Evolutionary conservation across 2,329 filamentous ascomycete species (phyloP), one percentile per base, ranked within the genome.

Genomic region (Fusarium albosuccineum): DNA sequence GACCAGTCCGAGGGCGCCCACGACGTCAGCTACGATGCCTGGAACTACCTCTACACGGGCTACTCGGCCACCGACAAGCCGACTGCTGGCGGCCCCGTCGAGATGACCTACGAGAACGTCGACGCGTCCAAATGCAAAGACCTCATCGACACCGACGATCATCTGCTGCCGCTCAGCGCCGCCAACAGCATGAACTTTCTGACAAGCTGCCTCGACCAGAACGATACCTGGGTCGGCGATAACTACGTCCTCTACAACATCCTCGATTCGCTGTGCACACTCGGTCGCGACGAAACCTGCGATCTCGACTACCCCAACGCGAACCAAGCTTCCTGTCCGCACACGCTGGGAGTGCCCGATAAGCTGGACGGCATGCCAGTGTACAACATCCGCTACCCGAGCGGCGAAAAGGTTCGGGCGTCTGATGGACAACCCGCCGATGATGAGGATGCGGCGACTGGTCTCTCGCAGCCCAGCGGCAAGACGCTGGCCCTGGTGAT

Each of bases 11-110:
- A 81, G 57, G 86, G 86, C 57, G 86, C 86, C 30, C 75, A 87
- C 76, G 87, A 89, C 73, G 80, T 89, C 73, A 83, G 80, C 72
- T 89, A 88, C 79, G 86, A 89, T 69, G 86, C 87, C 22, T 89
- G 86, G 85, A 88, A 87, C 77, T 87, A 86, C 67, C 84, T 89
- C n/a, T 71, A 77, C 49, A 85, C 82, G 0, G 84, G 84, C 57
- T 59, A 82, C 53, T 78, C 79, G 3, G 86, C 86, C 5, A 78
- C 77, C 2, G 73, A 80, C 13, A 75, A 81, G 45, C 85, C 85
- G 27, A 77, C 75, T 4, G 73, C 78, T 2, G 86, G 86, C 48
- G 86, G 85, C 17, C 78, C 78, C 10, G 69, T 86, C 22, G 75
- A 78, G 17, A 87, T 87, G 78, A 75, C 80, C 13, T 84, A 78